phyloP scores from a whole-genome alignment of 2,329 filamentous ascomycete species.

The Sclerotinia spermophila region DNA sequence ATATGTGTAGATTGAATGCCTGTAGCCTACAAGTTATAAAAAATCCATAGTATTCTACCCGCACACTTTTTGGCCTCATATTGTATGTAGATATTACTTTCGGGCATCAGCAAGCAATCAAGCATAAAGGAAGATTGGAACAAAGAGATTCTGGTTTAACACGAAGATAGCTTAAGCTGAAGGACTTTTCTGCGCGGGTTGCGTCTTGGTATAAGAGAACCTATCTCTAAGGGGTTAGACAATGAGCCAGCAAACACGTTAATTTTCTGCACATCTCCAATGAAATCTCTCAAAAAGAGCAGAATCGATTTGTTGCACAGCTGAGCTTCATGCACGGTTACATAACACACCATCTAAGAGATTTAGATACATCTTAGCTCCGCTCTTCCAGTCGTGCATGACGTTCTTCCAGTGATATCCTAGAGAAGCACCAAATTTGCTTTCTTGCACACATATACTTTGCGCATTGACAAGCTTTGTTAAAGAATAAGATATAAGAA shows the following conservation, averaged over 20 bases:
- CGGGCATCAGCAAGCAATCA: fast-evolving
- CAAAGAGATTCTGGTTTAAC: not conserved
- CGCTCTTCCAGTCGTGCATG: not conserved
- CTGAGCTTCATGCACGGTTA: not conserved
- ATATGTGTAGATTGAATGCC: too few species aligned
- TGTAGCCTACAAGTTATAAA: too few species aligned
- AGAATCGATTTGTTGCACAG: not conserved
- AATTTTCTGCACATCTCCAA: not conserved
- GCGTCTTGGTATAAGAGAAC: not conserved
- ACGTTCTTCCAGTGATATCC: not conserved
- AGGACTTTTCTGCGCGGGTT: not conserved
- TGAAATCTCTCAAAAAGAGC: not conserved
- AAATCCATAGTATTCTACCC: too few species aligned
- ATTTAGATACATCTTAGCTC: not conserved
- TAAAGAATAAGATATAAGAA: not conserved
- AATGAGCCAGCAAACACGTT: not conserved
- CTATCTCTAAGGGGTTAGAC: not conserved
- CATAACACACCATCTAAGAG: not conserved
- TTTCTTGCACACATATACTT: not conserved
- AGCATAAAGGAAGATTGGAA: not conserved
- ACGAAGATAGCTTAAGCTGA: fast-evolving
- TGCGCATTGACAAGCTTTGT: not conserved
- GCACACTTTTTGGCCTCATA: too few species aligned
- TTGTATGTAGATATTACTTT: not conserved
- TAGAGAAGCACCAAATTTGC: not conserved